Evolutionary conservation across 2,329 filamentous ascomycete species (phyloP).

Genomic region (Pseudogymnoascus sp.): DNA sequence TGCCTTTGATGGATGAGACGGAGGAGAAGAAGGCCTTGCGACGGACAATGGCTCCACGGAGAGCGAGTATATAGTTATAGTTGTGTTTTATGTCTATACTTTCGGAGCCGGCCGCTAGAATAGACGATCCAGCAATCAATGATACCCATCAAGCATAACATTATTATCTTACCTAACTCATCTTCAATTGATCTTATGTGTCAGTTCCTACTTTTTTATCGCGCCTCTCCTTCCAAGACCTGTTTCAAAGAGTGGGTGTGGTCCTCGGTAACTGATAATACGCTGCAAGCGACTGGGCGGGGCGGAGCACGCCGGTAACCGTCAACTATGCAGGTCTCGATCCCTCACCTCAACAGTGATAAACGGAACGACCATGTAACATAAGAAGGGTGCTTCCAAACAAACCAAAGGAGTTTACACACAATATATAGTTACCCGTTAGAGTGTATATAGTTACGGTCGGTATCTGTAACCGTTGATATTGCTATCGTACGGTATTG

Average conservation of each 20-base stretch:
- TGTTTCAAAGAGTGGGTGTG: not conserved
- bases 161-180: not conserved
- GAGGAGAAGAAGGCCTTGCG: constrained; percentile 69
- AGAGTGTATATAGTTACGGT: not conserved
- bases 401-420: constrained; percentile 1
- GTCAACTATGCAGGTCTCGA: not conserved
- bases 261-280: not conserved
- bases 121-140: not conserved
- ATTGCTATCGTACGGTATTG: not conserved
- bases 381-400: not conserved
- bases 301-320: constrained; percentile 3
- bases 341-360: not conserved
- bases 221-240: not conserved
- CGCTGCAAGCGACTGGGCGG: not conserved
- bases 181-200: not conserved
- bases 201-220: not conserved
- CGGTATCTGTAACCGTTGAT: not conserved
- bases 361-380: not conserved
- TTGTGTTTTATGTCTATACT: not conserved
- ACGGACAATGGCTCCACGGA: constrained; percentile 68
- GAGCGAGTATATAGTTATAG: constrained; percentile 57
- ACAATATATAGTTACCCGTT: constrained; percentile 4
- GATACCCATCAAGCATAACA: not conserved
- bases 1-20: constrained; percentile 62
- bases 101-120: not conserved